phyloP scores from a whole-genome alignment of 2,329 filamentous ascomycete species.

The Colletotrichum incanum region DNA sequence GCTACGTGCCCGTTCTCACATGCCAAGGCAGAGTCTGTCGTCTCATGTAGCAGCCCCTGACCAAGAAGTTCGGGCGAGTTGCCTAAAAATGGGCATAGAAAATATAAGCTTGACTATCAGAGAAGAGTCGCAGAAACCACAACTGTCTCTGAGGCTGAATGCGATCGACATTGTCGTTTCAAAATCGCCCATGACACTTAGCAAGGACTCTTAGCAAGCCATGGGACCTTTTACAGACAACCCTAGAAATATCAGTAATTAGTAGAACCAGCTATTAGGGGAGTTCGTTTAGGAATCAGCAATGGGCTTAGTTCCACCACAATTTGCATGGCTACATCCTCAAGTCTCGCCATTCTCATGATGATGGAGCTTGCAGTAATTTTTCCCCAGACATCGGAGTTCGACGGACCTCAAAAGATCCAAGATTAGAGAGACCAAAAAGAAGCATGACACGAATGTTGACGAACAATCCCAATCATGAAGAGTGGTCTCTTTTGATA shows the following conservation, averaged over 20 bases:
- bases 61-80: neutral
- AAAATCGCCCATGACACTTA: neutral
- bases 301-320: neutral
- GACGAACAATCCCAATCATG: too few species aligned
- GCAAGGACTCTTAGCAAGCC: neutral
- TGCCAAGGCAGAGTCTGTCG: neutral
- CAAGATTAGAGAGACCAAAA: too few species aligned
- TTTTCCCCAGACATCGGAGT: too few species aligned
- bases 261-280: neutral
- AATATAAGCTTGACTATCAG: too few species aligned
- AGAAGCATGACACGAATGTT: too few species aligned
- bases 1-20: conserved; percentile 30
- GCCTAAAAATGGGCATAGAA: too few species aligned
- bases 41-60: neutral
- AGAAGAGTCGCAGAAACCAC: too few species aligned
- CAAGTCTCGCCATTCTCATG: neutral
- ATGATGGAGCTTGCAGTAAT: neutral
- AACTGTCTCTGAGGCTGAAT: neutral
- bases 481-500: too few species aligned
- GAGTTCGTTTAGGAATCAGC: neutral
- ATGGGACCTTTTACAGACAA: neutral
- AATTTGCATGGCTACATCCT: neutral
- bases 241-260: neutral
- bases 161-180: conserved; percentile 7
- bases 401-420: too few species aligned